Evolutionary conservation across 1,139 yeast genomes (phyloP), one percentile per base, ranked within the genome.

Genomic region (Geotrichum macrosporum): DNA sequence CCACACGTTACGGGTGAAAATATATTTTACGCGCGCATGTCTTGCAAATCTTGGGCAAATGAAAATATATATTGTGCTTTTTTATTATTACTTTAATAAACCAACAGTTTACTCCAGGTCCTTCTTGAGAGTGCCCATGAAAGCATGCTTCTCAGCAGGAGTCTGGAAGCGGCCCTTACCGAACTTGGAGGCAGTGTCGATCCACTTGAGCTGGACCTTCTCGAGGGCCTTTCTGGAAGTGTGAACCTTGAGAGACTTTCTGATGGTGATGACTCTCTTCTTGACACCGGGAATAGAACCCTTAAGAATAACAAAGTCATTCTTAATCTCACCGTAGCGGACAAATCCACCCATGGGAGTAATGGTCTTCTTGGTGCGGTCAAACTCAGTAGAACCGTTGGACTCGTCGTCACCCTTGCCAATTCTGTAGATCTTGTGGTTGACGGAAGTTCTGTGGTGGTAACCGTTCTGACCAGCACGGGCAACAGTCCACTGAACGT

Each of bases 141-240:
- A 94, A 71, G 98, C 95, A 73, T 82, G 89, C 89, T 94, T 94
- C 83, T 94, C 99, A 75, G 96, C 98, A 68, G 96, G 95, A 71
- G 98, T 92, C 80, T 94, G 99, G 98, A 94, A 94, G 83, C 98
- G 92, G 81, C 99, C 99, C 88, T 92, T 94, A 85, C 99, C 99
- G 87, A 92, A 92, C 80, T 89, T 89, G 70, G 98, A 92, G 71
- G 98, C 96, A 68, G 99, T 92, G 76, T 92, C 99, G 74, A 92
- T 92, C 98, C 98, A 92, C 79, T 92, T 92, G 77, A 92, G 85
- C 82, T 78, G 80, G 65, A 89, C 96, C 76, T 87, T 75, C 81
- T 92, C 99, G 66, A 85, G 74, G 69, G 97, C 97, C 77, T 81
- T 84, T 82, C 98, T 92, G 67, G 95, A 85, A 66, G 96, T 88